A percentile compares a stretch with the other conserved stretches of the same genome.
These are phyloP conservation scores for Mucor velutinosus DNA, from an alignment of 371 early-diverging fungal genomes.

Conservation along the genomic window DNA sequence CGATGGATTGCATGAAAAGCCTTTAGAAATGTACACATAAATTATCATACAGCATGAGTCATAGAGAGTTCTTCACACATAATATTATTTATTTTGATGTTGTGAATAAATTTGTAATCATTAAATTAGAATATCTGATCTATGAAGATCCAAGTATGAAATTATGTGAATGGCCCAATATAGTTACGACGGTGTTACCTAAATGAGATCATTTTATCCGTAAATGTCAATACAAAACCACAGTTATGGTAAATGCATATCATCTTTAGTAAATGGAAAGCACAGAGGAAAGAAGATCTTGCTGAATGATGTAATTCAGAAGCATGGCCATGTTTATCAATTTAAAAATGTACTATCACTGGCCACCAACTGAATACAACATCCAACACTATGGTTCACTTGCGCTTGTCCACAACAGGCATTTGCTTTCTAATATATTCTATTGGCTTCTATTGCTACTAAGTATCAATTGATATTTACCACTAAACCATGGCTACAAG, in stretches of 20 bases:
- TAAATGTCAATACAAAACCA: neutral
- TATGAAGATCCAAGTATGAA: neutral
- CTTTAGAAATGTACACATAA: neutral
- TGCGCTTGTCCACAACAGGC: neutral
- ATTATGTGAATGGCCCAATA: neutral
- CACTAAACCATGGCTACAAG: no score
- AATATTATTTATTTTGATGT: neutral
- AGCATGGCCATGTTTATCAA: neutral
- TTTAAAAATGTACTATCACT: neutral
- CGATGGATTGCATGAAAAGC: constrained; percentile 57
- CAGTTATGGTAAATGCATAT: neutral
- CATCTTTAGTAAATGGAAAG: neutral
- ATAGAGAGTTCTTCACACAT: neutral
- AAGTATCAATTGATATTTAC: no score
- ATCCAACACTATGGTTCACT: neutral
- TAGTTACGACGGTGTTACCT: neutral
- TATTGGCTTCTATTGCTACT: neutral
- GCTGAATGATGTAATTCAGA: neutral
- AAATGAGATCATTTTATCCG: neutral
- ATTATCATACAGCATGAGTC: neutral
- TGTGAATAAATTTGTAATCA: neutral
- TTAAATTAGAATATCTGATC: neutral
- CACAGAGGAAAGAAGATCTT: neutral
- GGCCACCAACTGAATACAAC: neutral
- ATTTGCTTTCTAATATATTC: neutral